Evolutionary conservation across 768 basidiomycete genomes (phyloP).

Genomic region (Podaxis mareebaensis): DNA sequence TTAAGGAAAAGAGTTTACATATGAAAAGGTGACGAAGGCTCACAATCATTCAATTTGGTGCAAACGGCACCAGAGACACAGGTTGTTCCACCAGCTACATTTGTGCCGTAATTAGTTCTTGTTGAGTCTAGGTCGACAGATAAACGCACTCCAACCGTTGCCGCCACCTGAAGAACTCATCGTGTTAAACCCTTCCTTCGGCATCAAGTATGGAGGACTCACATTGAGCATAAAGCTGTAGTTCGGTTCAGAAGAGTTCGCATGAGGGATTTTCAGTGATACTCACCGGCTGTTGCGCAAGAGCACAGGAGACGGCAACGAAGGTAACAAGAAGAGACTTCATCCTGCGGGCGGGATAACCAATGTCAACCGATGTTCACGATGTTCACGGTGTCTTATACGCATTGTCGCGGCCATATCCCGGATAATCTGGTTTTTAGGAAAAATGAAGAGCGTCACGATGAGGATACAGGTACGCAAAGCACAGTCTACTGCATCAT

Average conservation of each 20-base stretch:
- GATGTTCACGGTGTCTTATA: neutral
- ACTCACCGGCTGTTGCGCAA: slow-evolving; percentile 28
- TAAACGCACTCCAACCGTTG: slow-evolving; percentile 10
- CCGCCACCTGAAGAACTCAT: slow-evolving; percentile 2
- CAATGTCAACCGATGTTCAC: neutral
- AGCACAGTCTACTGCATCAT: neutral
- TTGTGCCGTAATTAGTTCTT: neutral
- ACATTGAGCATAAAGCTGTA: slow-evolving; percentile 13
- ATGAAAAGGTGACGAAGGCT: slow-evolving; percentile 3
- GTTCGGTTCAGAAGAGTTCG: slow-evolving; percentile 5
- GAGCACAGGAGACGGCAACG: slow-evolving; percentile 17
- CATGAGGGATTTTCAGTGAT: neutral
- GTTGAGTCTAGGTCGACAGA: neutral
- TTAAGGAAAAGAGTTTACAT: neutral
- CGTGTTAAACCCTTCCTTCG: neutral
- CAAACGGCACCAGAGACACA: slow-evolving; percentile 38
- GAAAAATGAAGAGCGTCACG: neutral
- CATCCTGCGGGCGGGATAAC: slow-evolving; percentile 10
- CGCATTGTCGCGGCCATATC: neutral
- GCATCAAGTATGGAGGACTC: neutral
- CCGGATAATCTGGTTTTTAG: slow-evolving; percentile 1
- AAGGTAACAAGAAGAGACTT: slow-evolving; percentile 21
- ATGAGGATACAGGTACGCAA: neutral
- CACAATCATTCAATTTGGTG: slow-evolving; percentile 33
- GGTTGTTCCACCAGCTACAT: slow-evolving; percentile 32